These are phyloP conservation scores for Eucalyptus sp. DNA, from an alignment of 345 rosid species.

Conservation along the genomic window DNA sequence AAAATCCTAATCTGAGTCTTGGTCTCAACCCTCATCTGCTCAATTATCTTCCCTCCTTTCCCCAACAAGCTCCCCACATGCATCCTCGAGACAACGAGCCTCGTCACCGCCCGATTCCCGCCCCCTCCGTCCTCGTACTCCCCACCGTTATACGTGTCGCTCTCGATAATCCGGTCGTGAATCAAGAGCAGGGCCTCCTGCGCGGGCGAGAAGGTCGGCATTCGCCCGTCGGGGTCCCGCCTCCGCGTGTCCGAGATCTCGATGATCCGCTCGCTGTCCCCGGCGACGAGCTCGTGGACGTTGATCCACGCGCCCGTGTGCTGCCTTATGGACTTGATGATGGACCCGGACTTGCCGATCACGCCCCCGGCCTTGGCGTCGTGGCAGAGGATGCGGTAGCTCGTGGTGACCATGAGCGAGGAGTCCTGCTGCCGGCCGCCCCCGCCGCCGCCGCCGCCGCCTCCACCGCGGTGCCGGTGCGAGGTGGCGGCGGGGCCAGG, in stretches of 20 bases:
- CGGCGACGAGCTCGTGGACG: constrained; percentile 86
- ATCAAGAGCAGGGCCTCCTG: constrained; percentile 85
- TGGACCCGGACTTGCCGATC: constrained; percentile 90
- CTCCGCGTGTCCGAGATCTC: constrained; percentile 94
- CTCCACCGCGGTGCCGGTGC: constrained; percentile 34
- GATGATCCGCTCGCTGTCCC: constrained; percentile 89
- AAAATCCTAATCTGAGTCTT: constrained; percentile 98
- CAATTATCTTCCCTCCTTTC: constrained; percentile 95
- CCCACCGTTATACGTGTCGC: constrained; percentile 47
- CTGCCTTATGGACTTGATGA: constrained; percentile 83
- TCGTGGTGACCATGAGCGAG: constrained; percentile 60
- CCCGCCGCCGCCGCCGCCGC: constrained; percentile 44
- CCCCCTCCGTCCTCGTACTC: constrained; percentile 24
- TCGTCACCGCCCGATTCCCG: constrained; percentile 42
- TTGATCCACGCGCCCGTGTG: constrained; percentile 98
- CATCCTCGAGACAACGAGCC: constrained; percentile 86
- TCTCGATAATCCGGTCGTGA: constrained; percentile 84
- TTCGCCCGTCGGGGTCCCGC: constrained; percentile 88
- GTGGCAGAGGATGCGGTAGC: constrained; percentile 87
- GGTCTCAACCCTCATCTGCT: constrained; percentile 98
- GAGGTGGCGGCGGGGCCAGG: constrained; percentile 11
- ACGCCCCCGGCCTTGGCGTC: constrained; percentile 97
- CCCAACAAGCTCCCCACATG: constrained; percentile 98
- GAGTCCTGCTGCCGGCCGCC: constrained; percentile 36
- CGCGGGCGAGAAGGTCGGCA: constrained; percentile 90